Percentiles rank a stretch among this genome's conserved stretches.
phyloP scores from a whole-genome alignment of 2,329 filamentous ascomycete genomes.

The Fusarium sp. region DNA sequence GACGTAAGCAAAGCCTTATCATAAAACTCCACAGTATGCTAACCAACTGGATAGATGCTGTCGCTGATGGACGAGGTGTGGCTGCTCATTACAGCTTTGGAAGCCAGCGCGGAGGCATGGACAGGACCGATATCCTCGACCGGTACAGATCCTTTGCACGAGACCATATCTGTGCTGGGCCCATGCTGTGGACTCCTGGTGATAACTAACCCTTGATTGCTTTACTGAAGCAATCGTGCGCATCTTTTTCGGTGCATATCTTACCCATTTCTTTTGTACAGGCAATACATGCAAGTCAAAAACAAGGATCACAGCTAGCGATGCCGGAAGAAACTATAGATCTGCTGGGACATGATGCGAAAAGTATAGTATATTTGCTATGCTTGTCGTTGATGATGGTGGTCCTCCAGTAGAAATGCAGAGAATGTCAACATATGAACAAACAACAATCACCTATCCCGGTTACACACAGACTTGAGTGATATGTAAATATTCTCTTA shows the following conservation, averaged over 20 bases:
- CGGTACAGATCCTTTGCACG: constrained; percentile 63
- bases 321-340: too few relatives aligned
- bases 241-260: too few relatives aligned
- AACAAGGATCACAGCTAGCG: neutral
- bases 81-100: constrained; percentile 63
- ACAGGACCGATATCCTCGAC: constrained; percentile 62
- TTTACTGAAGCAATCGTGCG: neutral
- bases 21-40: neutral
- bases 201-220: constrained; percentile 12
- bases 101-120: constrained; percentile 51
- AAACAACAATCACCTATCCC: neutral
- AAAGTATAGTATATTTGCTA: neutral
- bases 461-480: too few relatives aligned
- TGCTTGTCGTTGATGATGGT: neutral
- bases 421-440: too few relatives aligned
- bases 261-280: neutral
- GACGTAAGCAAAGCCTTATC: constrained; percentile 39
- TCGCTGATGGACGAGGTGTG: constrained; percentile 63
- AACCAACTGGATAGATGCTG: constrained; percentile 46
- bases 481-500: too few relatives aligned
- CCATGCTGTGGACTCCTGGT: constrained; percentile 45
- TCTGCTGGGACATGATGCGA: neutral
- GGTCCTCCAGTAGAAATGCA: too few relatives aligned
- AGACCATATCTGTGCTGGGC: constrained; percentile 57
- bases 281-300: neutral